Evolutionary conservation across 2,329 filamentous ascomycete genomes (phyloP), one percentile per base, ranked within the genome.

Genomic region (Bipolaris victoriae): DNA sequence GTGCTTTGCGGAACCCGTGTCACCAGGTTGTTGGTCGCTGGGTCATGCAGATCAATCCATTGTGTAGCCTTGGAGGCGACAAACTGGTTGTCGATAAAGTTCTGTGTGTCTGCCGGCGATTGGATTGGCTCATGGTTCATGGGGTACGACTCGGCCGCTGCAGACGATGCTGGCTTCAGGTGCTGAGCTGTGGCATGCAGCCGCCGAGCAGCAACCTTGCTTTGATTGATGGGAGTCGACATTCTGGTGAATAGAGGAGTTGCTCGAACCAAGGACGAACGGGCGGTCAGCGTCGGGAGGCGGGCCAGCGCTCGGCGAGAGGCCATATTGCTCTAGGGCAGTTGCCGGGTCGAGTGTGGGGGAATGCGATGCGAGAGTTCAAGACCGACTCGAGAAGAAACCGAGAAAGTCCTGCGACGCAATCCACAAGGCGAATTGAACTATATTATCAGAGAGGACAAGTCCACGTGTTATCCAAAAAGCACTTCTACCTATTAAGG

Each of bases 1-100:
- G 90, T 94, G 78, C 88, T 90, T 80, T 94, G 90, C 16, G 91
- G 91, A 26, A 94, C 90, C 49, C 90, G 86, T 13, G 91, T 94
- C 61, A 95, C 88, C 64, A 94, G 84, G 78, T 92, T 90, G 81
- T 93, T 94, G 68, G 91, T 94, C 47, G 91, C 90, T 18, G 91
- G 91, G 78, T 95, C 91, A 78, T 90, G 82, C 63, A 95, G 81
- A 70, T 92, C 89, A 75, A 94, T 92, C 83, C 88, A 92, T 79
- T 88, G 81, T 58, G 86, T 83, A 26, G 90, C 82, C 69, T 83
- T 78, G 16, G 90, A 93, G 48, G 83, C 78, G 52, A 88, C 80
- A 73, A 94, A 92, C 75, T 89, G 80, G 80, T 95, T 95, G 82
- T 95, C 85, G 66, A 95, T 75, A 76, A 95, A 95, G 81, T 90